These are phyloP conservation scores for Phytopythium aichiense DNA, from an alignment of 352 stramenopile genomes.

Conservation along the genomic window DNA sequence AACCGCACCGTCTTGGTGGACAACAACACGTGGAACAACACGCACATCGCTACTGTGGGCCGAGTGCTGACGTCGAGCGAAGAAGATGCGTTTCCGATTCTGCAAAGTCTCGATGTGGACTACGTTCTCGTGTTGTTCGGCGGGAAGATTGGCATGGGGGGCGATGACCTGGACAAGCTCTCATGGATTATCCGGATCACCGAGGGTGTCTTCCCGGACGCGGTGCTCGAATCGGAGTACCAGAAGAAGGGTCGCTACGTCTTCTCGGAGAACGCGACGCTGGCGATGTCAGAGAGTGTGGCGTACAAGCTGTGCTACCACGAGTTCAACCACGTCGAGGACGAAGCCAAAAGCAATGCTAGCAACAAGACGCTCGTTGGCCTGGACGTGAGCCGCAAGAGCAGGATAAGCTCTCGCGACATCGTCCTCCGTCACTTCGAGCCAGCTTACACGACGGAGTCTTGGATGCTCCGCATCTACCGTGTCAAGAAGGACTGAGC, in stretches of 20 bases:
- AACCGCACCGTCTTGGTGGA: slow-evolving; percentile 90
- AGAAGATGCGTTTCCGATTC: slow-evolving; percentile 62
- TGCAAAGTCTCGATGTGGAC: slow-evolving; percentile 73
- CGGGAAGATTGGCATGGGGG: slow-evolving; percentile 55
- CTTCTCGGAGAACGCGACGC: slow-evolving; percentile 64
- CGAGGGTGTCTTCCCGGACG: slow-evolving; percentile 78
- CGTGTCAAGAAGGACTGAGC: slow-evolving; percentile 34
- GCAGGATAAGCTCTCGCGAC: slow-evolving; percentile 44
- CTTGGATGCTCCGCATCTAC: slow-evolving; percentile 94
- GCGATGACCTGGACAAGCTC: slow-evolving; percentile 93
- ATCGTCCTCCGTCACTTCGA: slow-evolving; percentile 86
- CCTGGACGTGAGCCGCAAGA: slow-evolving; percentile 70
- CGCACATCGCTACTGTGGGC: slow-evolving; percentile 94
- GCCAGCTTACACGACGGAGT: slow-evolving; percentile 89
- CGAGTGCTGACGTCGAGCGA: slow-evolving; percentile 70
- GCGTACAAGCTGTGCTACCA: slow-evolving; percentile 92
- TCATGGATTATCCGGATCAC: slow-evolving; percentile 92
- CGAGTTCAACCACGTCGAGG: slow-evolving; percentile 54
- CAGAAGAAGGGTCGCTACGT: slow-evolving; percentile 66
- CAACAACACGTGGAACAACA: slow-evolving; percentile 98
- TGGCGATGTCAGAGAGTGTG: slow-evolving; percentile 82
- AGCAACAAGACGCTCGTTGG: slow-evolving; percentile 27
- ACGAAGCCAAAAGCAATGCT: slow-evolving; percentile 2
- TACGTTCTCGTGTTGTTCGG: slow-evolving; percentile 82
- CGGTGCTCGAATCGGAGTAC: slow-evolving; percentile 83